Base-by-base conservation (phyloP, 1,139 yeast genomes). In the Candida tetrigidarum region DNA sequence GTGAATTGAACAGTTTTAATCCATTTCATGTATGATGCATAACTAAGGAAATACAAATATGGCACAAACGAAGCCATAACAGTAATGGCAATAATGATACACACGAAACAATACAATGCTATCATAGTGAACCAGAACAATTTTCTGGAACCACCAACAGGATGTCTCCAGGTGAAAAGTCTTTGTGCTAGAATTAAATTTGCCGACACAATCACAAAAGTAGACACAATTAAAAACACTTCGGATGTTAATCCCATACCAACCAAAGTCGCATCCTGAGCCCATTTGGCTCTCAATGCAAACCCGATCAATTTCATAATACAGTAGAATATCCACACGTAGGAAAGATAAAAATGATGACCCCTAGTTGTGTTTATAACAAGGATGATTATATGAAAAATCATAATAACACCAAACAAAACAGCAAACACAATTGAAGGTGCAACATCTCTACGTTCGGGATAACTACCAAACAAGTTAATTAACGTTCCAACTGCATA, bases 91-190 rank as follows among this genome's bases (percentile, higher is more conserved):
- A 72, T 56, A 34, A 72, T 59, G 10, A 63, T 54, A 3, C 51
- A 44, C 28, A 72, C 76, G 22, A 68, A 50, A 3, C 46, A 51
- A 50, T 72, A 72, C 46, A 67, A 56, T 1, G 47, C 46, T 37
- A 63, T 54, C 77, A 72, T 72, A 42, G 62, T 50, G 42, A 58
- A 47, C 66, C 71, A 70, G 51, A 72, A 72, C 37, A 71, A 54
- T 38, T 50, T 56, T 40, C 76, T 54, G 22, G 71, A 65, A 50
- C 78, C 78, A 45, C 77, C 77, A 3, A 71, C 77, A 11, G 78
- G 78, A 56, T 72, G 78, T 57, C 78, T 63, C 77, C 77, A 72
- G 2, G 76, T 71, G 53, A 72, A 72, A 28, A 72, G 57, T 50
- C 78, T 61, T 53, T 71, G 77, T 10, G 76, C 74, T 47, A 71